Evolutionary conservation across 2,329 filamentous ascomycete species (phyloP), one percentile per base, ranked within the genome.

Genomic region (Claviceps sp.): DNA sequence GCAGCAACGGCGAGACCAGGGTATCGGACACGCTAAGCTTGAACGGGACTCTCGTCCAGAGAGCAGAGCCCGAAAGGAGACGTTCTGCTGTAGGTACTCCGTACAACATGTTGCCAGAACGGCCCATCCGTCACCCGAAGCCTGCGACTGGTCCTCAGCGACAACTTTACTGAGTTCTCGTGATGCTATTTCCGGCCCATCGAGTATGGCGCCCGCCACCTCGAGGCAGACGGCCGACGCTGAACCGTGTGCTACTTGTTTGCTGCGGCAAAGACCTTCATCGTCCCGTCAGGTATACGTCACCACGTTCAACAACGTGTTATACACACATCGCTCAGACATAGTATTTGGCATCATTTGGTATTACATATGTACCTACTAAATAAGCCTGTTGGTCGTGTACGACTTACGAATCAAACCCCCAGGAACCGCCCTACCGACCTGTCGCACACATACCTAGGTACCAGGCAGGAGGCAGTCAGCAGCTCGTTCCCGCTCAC

Each of bases 21-120:
- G 56, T 56, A 53, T 57, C 56, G 56, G 56, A 57, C 50, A 17
- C 48, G 52, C 56, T 57, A 57, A 48, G 13, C 55, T 49, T 7
- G 17, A 53, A 52, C 11, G 22, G 50, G 52, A 24, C 39, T 26
- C 38, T 38, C 46, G 6, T 26, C 24, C 24, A 26, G 24, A 26
- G 24, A 26, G 24, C 24, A 26, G 41, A 43, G 41, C 14, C 17
- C n/a, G 14, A 10, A 19, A 42, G 40, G 16, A n/a, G n/a, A 19
- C 16, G 16, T 10, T n/a, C n/a, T 17, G 40, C 16, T 42, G 26
- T n/a, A n/a, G n/a, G n/a, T 30, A 30, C 26, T 19, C 19, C 19
- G 19, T 19, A 30, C 8, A 10, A 10, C 30, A 11, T 30, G 30
- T 30, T 30, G 10, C 30, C 30, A 30, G 30, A 30, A 11, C 30